Evolutionary conservation across 2,329 filamentous ascomycete genomes (phyloP).

Genomic region (Lachnellula occidentalis): DNA sequence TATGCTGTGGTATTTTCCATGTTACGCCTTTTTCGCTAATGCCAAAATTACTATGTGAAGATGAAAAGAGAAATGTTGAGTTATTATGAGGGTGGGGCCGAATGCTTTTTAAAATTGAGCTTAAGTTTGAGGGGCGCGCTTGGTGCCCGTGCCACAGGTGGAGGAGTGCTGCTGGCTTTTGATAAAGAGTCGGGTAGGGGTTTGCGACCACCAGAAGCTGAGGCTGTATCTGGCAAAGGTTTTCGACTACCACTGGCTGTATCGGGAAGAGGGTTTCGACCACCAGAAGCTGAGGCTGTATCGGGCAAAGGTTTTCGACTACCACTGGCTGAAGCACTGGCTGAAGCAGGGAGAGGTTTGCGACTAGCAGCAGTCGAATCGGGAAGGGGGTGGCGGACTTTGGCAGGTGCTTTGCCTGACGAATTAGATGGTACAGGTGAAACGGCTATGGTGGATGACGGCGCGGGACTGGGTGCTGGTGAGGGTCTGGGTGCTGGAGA

Average conservation of each 20-base stretch:
- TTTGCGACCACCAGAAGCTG: conserved; percentile 1
- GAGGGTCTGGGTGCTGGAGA: conserved; percentile 21
- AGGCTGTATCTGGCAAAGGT: neutral
- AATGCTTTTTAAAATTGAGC: conserved; percentile 9
- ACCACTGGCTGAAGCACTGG: neutral
- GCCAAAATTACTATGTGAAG: conserved; percentile 8
- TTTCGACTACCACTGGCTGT: neutral
- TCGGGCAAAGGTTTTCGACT: conserved; percentile 4
- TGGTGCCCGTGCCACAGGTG: neutral
- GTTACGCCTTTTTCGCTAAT: conserved; percentile 27
- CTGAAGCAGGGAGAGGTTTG: conserved; percentile 13
- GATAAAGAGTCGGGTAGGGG: neutral
- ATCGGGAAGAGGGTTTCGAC: conserved; percentile 3
- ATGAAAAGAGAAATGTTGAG: neutral
- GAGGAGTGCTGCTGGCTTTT: neutral
- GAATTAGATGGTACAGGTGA: conserved; percentile 8
- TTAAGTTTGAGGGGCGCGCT: conserved; percentile 8
- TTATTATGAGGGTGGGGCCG: neutral
- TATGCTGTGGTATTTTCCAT: conserved; percentile 2
- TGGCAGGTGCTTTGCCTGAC: conserved; percentile 3
- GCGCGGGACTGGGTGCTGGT: conserved; percentile 9
- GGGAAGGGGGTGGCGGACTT: conserved; percentile 14
- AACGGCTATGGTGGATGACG: conserved; percentile 8
- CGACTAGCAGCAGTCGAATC: neutral
- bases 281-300: neutral